Evolutionary conservation across 352 stramenopile species (phyloP).

Genomic region (Elongisporangium prolatum): DNA sequence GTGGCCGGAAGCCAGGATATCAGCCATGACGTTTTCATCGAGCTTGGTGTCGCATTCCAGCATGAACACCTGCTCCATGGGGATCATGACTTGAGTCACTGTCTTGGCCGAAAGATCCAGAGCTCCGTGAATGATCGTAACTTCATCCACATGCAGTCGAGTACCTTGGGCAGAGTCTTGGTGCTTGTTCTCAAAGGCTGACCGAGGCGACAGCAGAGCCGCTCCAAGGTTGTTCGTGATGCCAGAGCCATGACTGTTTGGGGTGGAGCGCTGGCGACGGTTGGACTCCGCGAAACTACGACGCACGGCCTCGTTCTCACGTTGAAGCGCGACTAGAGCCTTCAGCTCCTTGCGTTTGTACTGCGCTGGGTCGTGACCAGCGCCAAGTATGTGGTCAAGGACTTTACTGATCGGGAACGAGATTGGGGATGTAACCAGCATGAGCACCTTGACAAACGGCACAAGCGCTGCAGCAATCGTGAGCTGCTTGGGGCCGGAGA

Average conservation of each 20-base stretch:
- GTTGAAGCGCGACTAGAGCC: slow-evolving; percentile 80
- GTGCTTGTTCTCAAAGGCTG: slow-evolving; percentile 19
- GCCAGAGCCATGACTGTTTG: slow-evolving; percentile 5
- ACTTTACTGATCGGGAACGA: slow-evolving; percentile 89
- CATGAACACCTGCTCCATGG: slow-evolving; percentile 79
- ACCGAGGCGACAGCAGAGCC: slow-evolving; percentile 17
- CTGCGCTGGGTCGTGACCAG: slow-evolving; percentile 61
- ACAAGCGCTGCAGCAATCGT: slow-evolving; percentile 77
- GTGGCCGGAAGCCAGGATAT: slow-evolving; percentile 85
- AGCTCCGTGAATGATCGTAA: slow-evolving; percentile 91
- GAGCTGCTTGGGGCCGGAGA: slow-evolving; percentile 93
- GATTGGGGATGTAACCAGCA: slow-evolving; percentile 86
- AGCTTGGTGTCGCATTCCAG: slow-evolving; percentile 78
- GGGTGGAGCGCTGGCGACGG: slow-evolving; percentile 7
- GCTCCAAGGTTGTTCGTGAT: slow-evolving; percentile 2
- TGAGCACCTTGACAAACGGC: slow-evolving; percentile 83
- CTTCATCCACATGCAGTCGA: slow-evolving; percentile 74
- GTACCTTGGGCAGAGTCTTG: slow-evolving; percentile 37
- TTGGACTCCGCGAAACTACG: slow-evolving; percentile 28
- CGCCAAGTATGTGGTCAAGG: slow-evolving; percentile 85
- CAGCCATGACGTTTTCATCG: slow-evolving; percentile 60
- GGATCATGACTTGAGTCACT: slow-evolving; percentile 85
- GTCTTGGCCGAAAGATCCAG: slow-evolving; percentile 87
- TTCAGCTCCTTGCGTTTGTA: slow-evolving; percentile 91
- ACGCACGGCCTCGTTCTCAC: slow-evolving; percentile 41